These are phyloP conservation scores for Candida tetrigidarum DNA, from an alignment of 1,139 yeast genomes.

Conservation along the genomic window DNA sequence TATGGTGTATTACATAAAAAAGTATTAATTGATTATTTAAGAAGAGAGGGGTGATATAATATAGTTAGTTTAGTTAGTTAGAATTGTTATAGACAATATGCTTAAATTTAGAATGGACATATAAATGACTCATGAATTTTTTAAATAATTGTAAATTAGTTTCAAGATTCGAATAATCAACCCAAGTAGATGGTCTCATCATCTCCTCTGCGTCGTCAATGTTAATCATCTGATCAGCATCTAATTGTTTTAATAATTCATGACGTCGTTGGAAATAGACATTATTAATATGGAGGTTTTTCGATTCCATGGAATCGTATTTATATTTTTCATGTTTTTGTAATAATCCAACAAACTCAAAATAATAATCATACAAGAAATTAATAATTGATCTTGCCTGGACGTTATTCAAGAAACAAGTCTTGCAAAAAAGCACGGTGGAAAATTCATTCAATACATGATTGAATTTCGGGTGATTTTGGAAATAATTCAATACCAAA, in stretches of 20 bases:
- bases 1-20: constrained; percentile 61
- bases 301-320: constrained; percentile 19
- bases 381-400: constrained; percentile 15
- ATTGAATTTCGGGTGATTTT: constrained; percentile 14
- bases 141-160: constrained; percentile 17
- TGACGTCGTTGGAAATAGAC: background rate
- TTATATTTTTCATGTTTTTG: constrained; percentile 16
- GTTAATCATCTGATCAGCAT: background rate
- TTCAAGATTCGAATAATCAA: constrained; percentile 12
- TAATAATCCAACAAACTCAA: constrained; percentile 14
- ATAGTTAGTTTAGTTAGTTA: too few species aligned
- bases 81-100: constrained; percentile 9
- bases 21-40: constrained; percentile 51
- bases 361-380: constrained; percentile 18
- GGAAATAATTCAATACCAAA: constrained; percentile 13
- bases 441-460: constrained; percentile 10
- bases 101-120: constrained; percentile 16
- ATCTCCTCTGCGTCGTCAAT: too few species aligned
- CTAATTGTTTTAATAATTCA: background rate
- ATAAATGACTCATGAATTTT: constrained; percentile 14
- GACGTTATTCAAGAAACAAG: constrained; percentile 14
- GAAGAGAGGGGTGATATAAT: constrained; percentile 22
- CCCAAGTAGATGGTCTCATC: too few species aligned
- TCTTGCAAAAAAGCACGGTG: constrained; percentile 12
- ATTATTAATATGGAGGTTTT: constrained; percentile 5